Conservation (phyloP, 2,329 filamentous ascomycete species). For the Penicillium janthinellum region DNA sequence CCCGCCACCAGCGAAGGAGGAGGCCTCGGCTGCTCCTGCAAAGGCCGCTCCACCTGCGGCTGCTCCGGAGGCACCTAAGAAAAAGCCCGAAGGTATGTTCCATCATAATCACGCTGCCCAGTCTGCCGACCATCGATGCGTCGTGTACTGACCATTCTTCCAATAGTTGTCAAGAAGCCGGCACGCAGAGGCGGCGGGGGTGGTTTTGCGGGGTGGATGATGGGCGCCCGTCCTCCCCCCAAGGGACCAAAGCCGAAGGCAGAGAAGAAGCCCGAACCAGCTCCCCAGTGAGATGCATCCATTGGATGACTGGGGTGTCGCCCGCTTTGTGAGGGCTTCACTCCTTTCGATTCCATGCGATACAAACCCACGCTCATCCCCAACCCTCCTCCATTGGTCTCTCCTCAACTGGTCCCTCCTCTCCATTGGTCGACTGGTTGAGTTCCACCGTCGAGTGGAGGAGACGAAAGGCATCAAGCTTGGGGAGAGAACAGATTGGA, state of each 20-base stretch:
- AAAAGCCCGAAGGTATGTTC: slow-evolving; percentile 37
- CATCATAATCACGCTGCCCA: not conserved
- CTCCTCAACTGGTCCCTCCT: no score
- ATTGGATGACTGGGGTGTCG: not conserved
- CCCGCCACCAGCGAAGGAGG: slow-evolving; percentile 31
- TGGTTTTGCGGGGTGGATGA: slow-evolving; percentile 49
- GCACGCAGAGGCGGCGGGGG: slow-evolving; percentile 29
- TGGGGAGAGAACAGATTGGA: not conserved
- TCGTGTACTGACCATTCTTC: slow-evolving; percentile 7
- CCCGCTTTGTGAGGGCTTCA: not conserved
- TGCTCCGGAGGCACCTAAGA: slow-evolving; percentile 31
- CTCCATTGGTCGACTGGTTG: not conserved
- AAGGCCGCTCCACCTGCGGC: slow-evolving; percentile 22
- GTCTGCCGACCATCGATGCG: not conserved
- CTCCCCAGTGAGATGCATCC: slow-evolving; percentile 12
- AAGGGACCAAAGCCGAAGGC: slow-evolving; percentile 44
- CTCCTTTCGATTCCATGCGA: not conserved
- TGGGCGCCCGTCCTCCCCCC: slow-evolving; percentile 36
- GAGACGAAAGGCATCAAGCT: not conserved
- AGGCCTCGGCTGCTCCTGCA: slow-evolving; percentile 21
- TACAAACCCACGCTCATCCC: not conserved
- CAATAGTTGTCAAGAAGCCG: slow-evolving; percentile 36
- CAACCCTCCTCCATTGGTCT: not conserved
- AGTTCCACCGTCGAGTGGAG: not conserved
- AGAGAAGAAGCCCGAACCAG: slow-evolving; percentile 49